Base-by-base conservation (phyloP, 257 asterid genomes). In the Solanum etuberosum region DNA sequence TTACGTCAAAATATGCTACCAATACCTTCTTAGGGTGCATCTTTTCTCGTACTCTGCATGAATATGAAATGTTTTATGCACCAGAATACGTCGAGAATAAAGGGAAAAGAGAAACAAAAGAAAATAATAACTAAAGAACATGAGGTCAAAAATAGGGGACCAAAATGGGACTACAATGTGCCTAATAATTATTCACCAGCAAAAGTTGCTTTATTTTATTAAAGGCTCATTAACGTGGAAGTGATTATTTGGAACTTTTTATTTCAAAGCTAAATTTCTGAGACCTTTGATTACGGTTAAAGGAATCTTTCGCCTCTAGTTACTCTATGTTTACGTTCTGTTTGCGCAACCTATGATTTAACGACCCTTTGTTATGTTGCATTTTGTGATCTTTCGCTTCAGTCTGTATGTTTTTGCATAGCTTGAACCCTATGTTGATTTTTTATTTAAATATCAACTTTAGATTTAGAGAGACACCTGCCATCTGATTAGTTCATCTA, bases 261-360 rank as follows among this genome's bases (percentile, higher is more conserved):
- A 18, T 71, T 32, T 71, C 5, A 4, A 18, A 2, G 14, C 0
- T 34, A 11, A 18, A 72, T 34, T 9, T 72, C n/a, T 6, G 4
- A 72, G 14, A 72, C 0, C 13, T 71, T 0, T 32, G 0, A 16
- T 70, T 31, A 31, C 16, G 7, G 32, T 72, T 9, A 5, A 20
- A 71, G 5, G 4, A 35, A 7, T 70, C 0, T 9, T 32, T 70
- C 0, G 14, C 7, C 15, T 71, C 2, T 32, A n/a, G n/a, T n/a
- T n/a, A 2, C 7, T 16, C 0, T 0, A 10, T 16, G 5, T 32
- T 11, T 71, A 6, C 18, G 3, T 0, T 67, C 0, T 67, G 0
- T 7, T 12, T 12, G 35, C 21, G 23, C 0, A 70, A 32, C 0
- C 12, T 18, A 21, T 5, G 5, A 5, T 4, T 27, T 18, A 32